Percentiles rank a stretch among this genome's conserved stretches.
Conservation (phyloP, 371 early-diverging fungal species). For the Mortierella sp. region DNA sequence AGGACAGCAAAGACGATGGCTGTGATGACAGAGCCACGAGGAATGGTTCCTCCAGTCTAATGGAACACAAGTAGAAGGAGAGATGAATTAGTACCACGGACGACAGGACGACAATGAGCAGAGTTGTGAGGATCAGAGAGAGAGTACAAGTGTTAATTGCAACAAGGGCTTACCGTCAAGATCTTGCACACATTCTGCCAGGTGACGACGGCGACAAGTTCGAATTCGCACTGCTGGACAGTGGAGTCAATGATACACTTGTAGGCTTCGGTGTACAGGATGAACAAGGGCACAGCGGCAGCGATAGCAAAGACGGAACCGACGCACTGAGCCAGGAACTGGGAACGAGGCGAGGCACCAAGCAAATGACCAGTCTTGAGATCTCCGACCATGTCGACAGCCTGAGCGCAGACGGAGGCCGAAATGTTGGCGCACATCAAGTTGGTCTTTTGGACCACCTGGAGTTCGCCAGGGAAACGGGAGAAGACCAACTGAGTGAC, state of each 20-base stretch:
- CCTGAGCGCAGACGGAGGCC: slow-evolving; percentile 69
- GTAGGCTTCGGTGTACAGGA: slow-evolving; percentile 71
- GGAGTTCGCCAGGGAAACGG: slow-evolving; percentile 59
- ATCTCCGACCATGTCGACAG: slow-evolving; percentile 78
- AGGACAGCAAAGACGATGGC: slow-evolving; percentile 62
- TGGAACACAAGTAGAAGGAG: neutral
- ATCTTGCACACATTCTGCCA: slow-evolving; percentile 71
- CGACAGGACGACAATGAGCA: slow-evolving; percentile 5
- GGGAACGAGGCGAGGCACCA: slow-evolving; percentile 74
- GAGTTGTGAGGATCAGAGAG: slow-evolving; percentile 7
- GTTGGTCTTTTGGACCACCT: slow-evolving; percentile 61
- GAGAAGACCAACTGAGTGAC: slow-evolving; percentile 74
- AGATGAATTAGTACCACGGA: neutral
- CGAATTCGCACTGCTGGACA: slow-evolving; percentile 62
- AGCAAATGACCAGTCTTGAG: slow-evolving; percentile 73
- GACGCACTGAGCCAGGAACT: slow-evolving; percentile 72
- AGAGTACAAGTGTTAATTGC: neutral
- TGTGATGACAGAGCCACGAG: slow-evolving; percentile 58
- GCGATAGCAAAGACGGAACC: slow-evolving; percentile 73
- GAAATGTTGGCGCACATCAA: slow-evolving; percentile 73
- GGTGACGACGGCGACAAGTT: slow-evolving; percentile 68
- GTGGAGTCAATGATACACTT: slow-evolving; percentile 60
- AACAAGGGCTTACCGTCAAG: slow-evolving; percentile 54
- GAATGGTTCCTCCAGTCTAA: slow-evolving; percentile 51
- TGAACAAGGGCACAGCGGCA: slow-evolving; percentile 69